Evolutionary conservation across 805 yeast genomes (phyloP), one percentile per base, ranked within the genome.

Genomic region (Torulaspora maleeae): DNA sequence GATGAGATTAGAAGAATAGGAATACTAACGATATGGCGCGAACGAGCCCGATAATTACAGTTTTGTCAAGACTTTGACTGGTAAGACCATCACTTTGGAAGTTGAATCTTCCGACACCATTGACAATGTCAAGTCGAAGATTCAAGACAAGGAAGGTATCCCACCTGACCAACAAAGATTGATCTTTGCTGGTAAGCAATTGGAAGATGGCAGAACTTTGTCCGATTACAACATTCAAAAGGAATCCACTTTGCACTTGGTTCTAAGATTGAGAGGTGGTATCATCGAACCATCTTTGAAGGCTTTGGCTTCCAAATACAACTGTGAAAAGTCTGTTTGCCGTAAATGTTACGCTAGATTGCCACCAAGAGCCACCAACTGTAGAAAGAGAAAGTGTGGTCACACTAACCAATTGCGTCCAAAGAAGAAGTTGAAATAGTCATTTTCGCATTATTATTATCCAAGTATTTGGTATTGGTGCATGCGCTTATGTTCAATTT

Each of bases 311-410:
- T 87, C 97, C 73, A 93, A 93, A 80, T 93, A 86, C 91, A 93
- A 93, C 95, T 93, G 98, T 83, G 99, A 93, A 63, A 93, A 93
- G 80, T 75, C 96, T 61, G 91, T 93, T 75, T 93, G 99, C 84
- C 95, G 99, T 79, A 87, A 90, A 76, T 93, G 99, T 82, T 93
- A 93, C 85, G 97, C 99, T 69, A 93, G 99, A 83, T 90, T 93
- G 73, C 99, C 99, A 72, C 96, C 99, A 78, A 95, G 98, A 86
- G 99, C 99, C 68, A 93, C 98, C 78, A 93, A 93, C 96, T 93
- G 99, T 85, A 89, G 99, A 83, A 93, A 93, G 98, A 89, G 97
- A 88, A 93, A 93, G 85, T 93, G 99, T 80, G 99, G 99, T 72
- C 99, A 93, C 95, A 82, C 96, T 75, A 93, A 93, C 84, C 99